These are phyloP conservation scores for Cryptococcus wingfieldii DNA, from an alignment of 1,284 basidiomycete genomes.

Conservation along the genomic window DNA sequence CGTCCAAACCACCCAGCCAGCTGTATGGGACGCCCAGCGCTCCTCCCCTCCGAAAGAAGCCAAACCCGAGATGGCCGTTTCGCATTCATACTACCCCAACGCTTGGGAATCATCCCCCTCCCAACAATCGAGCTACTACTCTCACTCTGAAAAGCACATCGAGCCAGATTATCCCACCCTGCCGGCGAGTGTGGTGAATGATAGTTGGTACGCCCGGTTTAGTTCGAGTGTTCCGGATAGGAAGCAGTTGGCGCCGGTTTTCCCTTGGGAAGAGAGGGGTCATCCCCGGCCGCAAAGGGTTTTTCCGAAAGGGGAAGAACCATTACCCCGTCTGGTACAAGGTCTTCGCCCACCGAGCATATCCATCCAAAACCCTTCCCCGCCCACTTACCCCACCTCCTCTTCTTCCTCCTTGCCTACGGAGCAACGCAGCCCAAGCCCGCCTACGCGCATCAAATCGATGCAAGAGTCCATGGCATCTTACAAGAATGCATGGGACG, in stretches of 20 bases:
- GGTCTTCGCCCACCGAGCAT: constrained; percentile 4
- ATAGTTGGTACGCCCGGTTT: constrained; percentile 52
- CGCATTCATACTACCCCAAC: constrained; percentile 49
- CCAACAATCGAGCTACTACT: constrained; percentile 27
- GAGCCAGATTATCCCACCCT: constrained; percentile 37
- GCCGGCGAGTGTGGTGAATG: constrained; percentile 37
- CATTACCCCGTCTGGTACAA: constrained; percentile 30
- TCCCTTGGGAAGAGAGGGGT: constrained; percentile 81
- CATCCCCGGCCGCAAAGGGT: constrained; percentile 62
- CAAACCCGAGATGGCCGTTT: constrained; percentile 50
- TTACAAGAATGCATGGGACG: constrained; percentile 79
- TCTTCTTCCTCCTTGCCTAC: constrained; percentile 22
- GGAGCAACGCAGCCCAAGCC: constrained; percentile 8
- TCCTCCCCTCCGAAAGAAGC: constrained; percentile 49
- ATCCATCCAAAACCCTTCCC: constrained; percentile 5
- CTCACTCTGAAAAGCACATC: constrained; percentile 21
- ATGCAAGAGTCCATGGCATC: constrained; percentile 55
- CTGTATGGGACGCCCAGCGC: constrained; percentile 51
- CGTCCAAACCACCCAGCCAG: constrained; percentile 21
- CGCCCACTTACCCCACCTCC: constrained; percentile 24
- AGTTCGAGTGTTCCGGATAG: constrained; percentile 60
- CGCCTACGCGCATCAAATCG: neutral
- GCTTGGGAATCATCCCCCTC: constrained; percentile 54
- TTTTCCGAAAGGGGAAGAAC: constrained; percentile 67
- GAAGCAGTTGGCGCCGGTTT: constrained; percentile 70